Evolutionary conservation across 2,329 filamentous ascomycete genomes (phyloP), one percentile per base, ranked within the genome.

Genomic region (Colletotrichum cordylinicola): DNA sequence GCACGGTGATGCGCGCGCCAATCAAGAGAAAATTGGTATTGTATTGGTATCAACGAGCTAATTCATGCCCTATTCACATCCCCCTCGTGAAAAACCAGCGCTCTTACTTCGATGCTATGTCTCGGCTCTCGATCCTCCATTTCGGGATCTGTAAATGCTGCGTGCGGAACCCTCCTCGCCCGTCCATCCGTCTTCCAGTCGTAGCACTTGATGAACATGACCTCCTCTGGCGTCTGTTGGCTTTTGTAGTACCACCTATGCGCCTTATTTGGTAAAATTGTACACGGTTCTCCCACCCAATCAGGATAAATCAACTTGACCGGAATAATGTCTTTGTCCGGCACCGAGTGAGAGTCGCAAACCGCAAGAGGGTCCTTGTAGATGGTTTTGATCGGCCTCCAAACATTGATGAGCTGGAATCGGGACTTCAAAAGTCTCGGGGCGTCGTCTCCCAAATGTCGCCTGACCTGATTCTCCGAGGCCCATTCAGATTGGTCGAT

Each of bases 131-230:
- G 52, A 12, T 61, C 52, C 8, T n/a, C 35, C 35, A 60, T 60
- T 39, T 69, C 55, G 15, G 67, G 67, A 27, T 60, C 67, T 13
- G 67, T 69, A 21, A 69, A 69, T 21, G 67, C 67, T 29, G 67
- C 67, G 31, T 69, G 67, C 12, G 67, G 67, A 43, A 69, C 67
- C 21, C 67, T 21, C 21, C 68, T 35, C 8, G 68, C 68, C 8
- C 68, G 58, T 8, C 68, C 60, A 31, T 66, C 68, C 39, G 31
- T 37, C 60, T 66, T 71, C 60, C 68, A 94, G 82, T 93, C 91
- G 80, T 89, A 92, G 78, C 90, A 91, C 81, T 93, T 93, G 82
- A 93, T 91, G 43, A 93, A 80, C n/a, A 90, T 85, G 13, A 90
- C 88, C 82, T 93, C 87, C 8, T 88, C 83, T 1, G 90, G 89